Conservation (phyloP, 2,329 filamentous ascomycete genomes). For the Talaromyces sp. region DNA sequence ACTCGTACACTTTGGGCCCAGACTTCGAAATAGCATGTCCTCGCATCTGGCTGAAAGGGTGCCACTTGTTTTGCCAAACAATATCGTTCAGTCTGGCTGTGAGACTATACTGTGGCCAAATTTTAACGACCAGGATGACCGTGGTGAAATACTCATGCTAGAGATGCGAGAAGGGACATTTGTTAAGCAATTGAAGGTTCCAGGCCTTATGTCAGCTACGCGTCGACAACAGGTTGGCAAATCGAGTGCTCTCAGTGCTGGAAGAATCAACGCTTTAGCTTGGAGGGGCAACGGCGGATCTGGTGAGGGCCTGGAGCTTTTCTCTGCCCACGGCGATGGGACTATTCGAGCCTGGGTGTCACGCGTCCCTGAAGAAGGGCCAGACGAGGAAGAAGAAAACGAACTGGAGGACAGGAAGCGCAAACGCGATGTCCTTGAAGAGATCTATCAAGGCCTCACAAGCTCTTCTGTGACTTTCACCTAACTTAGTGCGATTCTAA, state of each 20-base stretch:
- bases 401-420: conserved; percentile 51
- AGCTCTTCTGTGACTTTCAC: conserved; percentile 64
- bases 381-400: conserved; percentile 43
- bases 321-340: conserved; percentile 79
- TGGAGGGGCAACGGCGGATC: conserved; percentile 64
- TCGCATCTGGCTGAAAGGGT: conserved; percentile 56
- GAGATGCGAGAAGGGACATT: conserved; percentile 73
- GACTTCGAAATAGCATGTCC: conserved; percentile 63
- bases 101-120: conserved; percentile 79
- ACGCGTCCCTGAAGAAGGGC: conserved; percentile 45
- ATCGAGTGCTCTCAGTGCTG: conserved; percentile 46
- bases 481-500: conserved; percentile 7
- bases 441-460: conserved; percentile 74
- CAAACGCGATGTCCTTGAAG: conserved; percentile 74
- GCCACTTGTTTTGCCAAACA: conserved; percentile 60
- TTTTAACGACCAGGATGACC: conserved; percentile 60
- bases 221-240: conserved; percentile 33
- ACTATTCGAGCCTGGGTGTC: conserved; percentile 77
- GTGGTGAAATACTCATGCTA: conserved; percentile 68
- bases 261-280: conserved; percentile 67
- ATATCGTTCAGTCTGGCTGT: conserved; percentile 50
- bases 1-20: conserved; percentile 78
- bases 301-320: conserved; percentile 61
- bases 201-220: conserved; percentile 45
- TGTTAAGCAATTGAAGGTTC: conserved; percentile 64